A percentile compares a stretch with the other conserved stretches of the same genome.
Evolutionary conservation across 1,284 basidiomycete species (phyloP).

Genomic region (Heterobasidion parviporum): DNA sequence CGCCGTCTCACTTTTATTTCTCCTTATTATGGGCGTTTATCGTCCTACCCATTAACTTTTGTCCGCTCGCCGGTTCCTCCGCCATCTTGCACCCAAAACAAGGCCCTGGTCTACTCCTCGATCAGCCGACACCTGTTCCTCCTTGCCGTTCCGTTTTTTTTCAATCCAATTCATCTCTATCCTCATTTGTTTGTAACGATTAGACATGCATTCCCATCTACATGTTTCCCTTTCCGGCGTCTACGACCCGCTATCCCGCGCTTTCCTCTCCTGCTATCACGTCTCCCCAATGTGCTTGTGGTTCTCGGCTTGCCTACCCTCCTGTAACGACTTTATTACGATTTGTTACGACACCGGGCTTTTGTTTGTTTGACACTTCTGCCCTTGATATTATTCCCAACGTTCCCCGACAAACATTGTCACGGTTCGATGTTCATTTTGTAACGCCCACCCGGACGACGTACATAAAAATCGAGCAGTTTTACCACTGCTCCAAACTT

Average conservation of each 20-base stretch:
- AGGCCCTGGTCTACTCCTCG: neutral
- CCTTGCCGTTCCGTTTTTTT: neutral
- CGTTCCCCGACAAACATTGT: neutral
- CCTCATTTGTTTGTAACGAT: constrained; percentile 47
- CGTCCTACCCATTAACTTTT: no score
- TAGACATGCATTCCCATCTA: constrained; percentile 47
- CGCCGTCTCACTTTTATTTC: neutral
- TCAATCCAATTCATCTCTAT: constrained; percentile 12
- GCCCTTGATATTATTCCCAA: neutral
- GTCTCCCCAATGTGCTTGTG: constrained; percentile 5
- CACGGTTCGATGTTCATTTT: no score
- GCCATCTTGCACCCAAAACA: neutral
- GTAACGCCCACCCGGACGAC: no score
- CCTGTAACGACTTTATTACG: no score
- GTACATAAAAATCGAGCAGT: no score
- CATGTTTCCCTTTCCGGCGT: constrained; percentile 20
- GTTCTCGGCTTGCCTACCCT: no score
- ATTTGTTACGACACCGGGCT: neutral
- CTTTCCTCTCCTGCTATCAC: constrained; percentile 13
- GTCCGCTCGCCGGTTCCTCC: neutral
- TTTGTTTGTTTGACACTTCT: neutral
- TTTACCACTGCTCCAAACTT: no score
- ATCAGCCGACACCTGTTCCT: neutral
- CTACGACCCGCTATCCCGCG: constrained; percentile 18
- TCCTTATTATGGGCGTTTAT: neutral